Base-by-base conservation (phyloP, 352 stramenopile species). In the Globisporangium carolinianum region DNA sequence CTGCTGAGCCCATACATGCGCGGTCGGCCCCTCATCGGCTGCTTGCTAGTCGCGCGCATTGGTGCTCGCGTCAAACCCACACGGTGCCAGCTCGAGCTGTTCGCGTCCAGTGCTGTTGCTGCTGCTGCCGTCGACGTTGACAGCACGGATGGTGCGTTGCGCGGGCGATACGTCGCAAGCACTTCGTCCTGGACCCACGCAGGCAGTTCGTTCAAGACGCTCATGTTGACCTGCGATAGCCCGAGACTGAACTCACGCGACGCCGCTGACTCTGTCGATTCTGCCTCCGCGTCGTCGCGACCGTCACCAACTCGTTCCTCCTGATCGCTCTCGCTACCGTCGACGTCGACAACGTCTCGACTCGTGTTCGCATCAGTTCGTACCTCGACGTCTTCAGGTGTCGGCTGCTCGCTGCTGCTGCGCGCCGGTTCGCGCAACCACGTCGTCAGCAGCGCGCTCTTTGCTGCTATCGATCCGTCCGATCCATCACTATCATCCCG, bases 201-300 rank as follows among this genome's bases (percentile, higher is more conserved):
- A 8, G 82, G 82, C 37, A 94, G 71, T 38, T 86, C 75, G 5
- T 82, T 49, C 9, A 94, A 48, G 2, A 94, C 74, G 0, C 55
- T 69, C 53, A 74, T 76, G 53, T 87, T 79, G 36, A 94, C 73
- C 53, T 94, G 84, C 4, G 82, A 89, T 18, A 87, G 66, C 7
- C 51, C 58, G 35, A 57, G 43, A 32, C 24, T 32, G 24, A 32
- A 3, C 24, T 32, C 24, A 32, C 24, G 24, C 24, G 24, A 32
- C 24, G 24, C 24, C 24, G 24, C 24, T 32, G 24, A 32, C 24
- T 32, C 24, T 3, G 24, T 32, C 24, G 24, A 32, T 32, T 32
- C 24, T 32, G 24, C 24, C 24, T 32, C 24, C 24, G 24, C 24
- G 24, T 32, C 24, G 3, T 32, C 24, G 24, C 24, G 24, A 32